Evolutionary conservation across 768 basidiomycete genomes (phyloP).

Genomic region (Amanita phalloides): DNA sequence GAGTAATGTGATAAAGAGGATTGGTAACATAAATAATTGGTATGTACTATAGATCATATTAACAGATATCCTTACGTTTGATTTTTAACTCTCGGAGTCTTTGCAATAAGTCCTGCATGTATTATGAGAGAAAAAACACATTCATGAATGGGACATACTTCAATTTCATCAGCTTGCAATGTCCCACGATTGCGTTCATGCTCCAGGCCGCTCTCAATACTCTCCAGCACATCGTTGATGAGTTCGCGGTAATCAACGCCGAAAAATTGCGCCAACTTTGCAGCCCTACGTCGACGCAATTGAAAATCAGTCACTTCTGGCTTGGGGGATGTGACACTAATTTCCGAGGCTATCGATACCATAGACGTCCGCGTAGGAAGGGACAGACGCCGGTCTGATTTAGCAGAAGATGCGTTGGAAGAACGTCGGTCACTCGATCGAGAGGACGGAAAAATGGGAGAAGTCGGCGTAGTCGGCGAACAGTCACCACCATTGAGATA

Average conservation of each 20-base stretch:
- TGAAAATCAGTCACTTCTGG: slow-evolving; percentile 52
- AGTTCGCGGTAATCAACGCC: slow-evolving; percentile 77
- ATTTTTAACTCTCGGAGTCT: slow-evolving; percentile 44
- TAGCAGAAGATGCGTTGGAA: slow-evolving; percentile 28
- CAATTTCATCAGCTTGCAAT: slow-evolving; percentile 55
- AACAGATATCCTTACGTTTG: slow-evolving; percentile 29
- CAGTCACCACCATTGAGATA: slow-evolving; percentile 35
- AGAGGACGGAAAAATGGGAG: slow-evolving; percentile 17
- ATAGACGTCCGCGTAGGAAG: slow-evolving; percentile 56
- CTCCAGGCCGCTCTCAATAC: slow-evolving; percentile 65
- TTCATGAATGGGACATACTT: slow-evolving; percentile 35
- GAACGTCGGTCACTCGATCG: slow-evolving; percentile 17
- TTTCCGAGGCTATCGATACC: slow-evolving; percentile 46
- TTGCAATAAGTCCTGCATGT: slow-evolving; percentile 39
- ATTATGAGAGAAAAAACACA: slow-evolving; percentile 1
- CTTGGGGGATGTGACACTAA: slow-evolving; percentile 27
- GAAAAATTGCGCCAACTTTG: slow-evolving; percentile 82
- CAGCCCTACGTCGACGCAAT: slow-evolving; percentile 59
- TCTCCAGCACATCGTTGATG: slow-evolving; percentile 68
- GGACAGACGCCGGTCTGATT: slow-evolving; percentile 58
- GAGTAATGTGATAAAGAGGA: slow-evolving; percentile 8
- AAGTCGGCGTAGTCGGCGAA: slow-evolving; percentile 9
- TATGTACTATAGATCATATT: slow-evolving; percentile 3
- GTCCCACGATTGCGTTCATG: slow-evolving; percentile 58
- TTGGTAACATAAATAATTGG: neutral